Evolutionary conservation across 2,329 filamentous ascomycete genomes (phyloP).

Genomic region (Coniochaeta sp.): DNA sequence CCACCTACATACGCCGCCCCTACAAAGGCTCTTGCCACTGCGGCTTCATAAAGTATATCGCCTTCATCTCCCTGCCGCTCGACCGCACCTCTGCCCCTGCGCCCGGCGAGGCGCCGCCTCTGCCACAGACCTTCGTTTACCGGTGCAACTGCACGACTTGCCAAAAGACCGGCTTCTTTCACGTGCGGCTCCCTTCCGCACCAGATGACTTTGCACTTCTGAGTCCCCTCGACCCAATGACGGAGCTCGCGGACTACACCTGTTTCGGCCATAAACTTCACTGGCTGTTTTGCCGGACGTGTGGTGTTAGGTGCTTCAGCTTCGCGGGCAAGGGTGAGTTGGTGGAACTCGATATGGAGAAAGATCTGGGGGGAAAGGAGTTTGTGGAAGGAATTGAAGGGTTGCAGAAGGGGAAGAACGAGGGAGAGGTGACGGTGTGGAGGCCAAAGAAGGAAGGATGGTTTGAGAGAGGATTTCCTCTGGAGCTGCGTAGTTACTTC

Average conservation of each 20-base stretch:
- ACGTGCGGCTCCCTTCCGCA: conserved; percentile 25
- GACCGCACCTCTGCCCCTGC: conserved; percentile 12
- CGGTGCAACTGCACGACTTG: conserved; percentile 38
- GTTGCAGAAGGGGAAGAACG: neutral
- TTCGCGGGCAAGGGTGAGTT: no score
- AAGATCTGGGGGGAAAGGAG: neutral
- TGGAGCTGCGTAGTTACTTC: neutral
- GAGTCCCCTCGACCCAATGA: conserved; percentile 27
- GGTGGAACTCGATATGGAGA: no score
- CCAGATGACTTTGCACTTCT: conserved; percentile 37
- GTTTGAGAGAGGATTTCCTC: neutral
- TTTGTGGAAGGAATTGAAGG: neutral
- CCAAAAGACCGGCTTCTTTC: conserved; percentile 34
- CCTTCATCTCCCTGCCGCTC: conserved; percentile 32
- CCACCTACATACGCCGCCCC: no score
- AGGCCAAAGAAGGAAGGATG: neutral
- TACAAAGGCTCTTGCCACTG: conserved; percentile 39
- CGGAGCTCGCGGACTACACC: conserved; percentile 31
- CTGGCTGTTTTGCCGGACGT: no score
- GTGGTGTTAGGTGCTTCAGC: no score
- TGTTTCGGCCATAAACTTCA: conserved; percentile 9
- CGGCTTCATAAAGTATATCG: conserved; percentile 31
- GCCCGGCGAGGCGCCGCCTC: conserved; percentile 4
- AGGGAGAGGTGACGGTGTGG: neutral
- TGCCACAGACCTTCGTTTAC: neutral